Evolutionary conservation across 1,139 yeast species (phyloP).

Genomic region (Taphrina betulina): DNA sequence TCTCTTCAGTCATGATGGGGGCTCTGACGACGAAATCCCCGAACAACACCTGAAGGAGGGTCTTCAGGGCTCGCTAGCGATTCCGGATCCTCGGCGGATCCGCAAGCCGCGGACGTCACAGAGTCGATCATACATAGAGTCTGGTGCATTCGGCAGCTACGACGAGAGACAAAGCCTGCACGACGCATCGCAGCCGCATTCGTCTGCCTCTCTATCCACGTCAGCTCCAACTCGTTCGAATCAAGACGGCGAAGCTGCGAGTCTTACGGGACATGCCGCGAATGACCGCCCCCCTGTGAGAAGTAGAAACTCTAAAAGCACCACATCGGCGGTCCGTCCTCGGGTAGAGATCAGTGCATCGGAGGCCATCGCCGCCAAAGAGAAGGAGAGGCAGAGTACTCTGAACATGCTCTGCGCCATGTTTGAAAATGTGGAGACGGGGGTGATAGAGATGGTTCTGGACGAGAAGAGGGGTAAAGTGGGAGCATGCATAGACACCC

Average conservation of each 20-base stretch:
- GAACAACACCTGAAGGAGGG: constrained; percentile 6
- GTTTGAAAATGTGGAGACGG: constrained; percentile 73
- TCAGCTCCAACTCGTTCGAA: constrained; percentile 2
- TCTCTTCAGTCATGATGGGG: constrained; percentile 24
- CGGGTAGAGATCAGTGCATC: constrained; percentile 47
- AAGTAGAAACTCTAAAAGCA: not conserved
- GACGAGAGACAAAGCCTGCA: not conserved
- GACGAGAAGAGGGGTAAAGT: constrained; percentile 65
- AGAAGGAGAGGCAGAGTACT: constrained; percentile 49
- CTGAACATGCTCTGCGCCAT: constrained; percentile 58
- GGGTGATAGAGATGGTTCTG: constrained; percentile 68
- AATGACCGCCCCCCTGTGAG: not conserved
- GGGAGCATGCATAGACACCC: constrained; percentile 72
- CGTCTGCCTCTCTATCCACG: not conserved
- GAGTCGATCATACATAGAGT: constrained; percentile 20
- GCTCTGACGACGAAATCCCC: constrained; percentile 2
- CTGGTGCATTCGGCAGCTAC: constrained; percentile 16
- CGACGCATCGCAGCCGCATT: not conserved
- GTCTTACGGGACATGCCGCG: not conserved
- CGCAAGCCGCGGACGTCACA: not conserved
- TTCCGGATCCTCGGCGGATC: not conserved
- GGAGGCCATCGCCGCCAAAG: constrained; percentile 42
- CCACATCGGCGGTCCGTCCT: constrained; percentile 33
- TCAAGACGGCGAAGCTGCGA: constrained; percentile 2
- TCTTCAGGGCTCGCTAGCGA: constrained; percentile 1